Evolutionary conservation across 2,329 filamentous ascomycete genomes (phyloP).

Genomic region (Exophiala lecanii-corni): DNA sequence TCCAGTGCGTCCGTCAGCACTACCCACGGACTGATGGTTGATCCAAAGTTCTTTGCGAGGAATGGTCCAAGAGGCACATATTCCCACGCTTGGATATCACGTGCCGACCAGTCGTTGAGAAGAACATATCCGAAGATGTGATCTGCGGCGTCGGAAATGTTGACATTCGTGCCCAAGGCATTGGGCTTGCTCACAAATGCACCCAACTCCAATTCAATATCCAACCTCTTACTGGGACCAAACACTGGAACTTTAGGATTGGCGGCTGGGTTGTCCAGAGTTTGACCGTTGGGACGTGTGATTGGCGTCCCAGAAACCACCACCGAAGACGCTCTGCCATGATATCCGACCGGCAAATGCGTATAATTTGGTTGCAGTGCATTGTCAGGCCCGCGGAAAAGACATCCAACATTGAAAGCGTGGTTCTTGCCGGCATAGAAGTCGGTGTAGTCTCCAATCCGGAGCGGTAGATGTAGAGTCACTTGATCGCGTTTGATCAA

Average conservation of each 20-base stretch:
- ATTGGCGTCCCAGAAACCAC: constrained; percentile 56
- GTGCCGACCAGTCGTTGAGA: constrained; percentile 82
- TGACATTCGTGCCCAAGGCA: constrained; percentile 59
- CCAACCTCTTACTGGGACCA: constrained; percentile 61
- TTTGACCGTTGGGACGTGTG: constrained; percentile 69
- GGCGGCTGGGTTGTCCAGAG: constrained; percentile 59
- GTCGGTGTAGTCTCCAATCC: constrained; percentile 78
- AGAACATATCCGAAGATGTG: constrained; percentile 75
- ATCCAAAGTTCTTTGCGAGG: constrained; percentile 78
- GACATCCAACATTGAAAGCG: constrained; percentile 61
- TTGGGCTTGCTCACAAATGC: constrained; percentile 67
- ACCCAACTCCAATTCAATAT: constrained; percentile 76
- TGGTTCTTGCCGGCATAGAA: constrained; percentile 80
- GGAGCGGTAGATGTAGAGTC: constrained; percentile 67
- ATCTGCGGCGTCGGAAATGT: constrained; percentile 61
- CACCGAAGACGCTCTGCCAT: constrained; percentile 61
- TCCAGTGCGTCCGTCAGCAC: constrained; percentile 72
- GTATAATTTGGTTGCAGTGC: constrained; percentile 78
- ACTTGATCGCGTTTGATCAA: constrained; percentile 58
- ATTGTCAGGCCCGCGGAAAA: constrained; percentile 68
- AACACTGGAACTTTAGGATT: constrained; percentile 61
- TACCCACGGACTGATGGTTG: constrained; percentile 73
- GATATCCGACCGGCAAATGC: constrained; percentile 76
- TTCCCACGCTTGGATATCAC: constrained; percentile 80
- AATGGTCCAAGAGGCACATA: constrained; percentile 79